A percentile compares a stretch with the other conserved stretches of the same genome.
These are phyloP conservation scores for Spongispora temasekensis DNA, from an alignment of 1,284 basidiomycete genomes.

Conservation along the genomic window DNA sequence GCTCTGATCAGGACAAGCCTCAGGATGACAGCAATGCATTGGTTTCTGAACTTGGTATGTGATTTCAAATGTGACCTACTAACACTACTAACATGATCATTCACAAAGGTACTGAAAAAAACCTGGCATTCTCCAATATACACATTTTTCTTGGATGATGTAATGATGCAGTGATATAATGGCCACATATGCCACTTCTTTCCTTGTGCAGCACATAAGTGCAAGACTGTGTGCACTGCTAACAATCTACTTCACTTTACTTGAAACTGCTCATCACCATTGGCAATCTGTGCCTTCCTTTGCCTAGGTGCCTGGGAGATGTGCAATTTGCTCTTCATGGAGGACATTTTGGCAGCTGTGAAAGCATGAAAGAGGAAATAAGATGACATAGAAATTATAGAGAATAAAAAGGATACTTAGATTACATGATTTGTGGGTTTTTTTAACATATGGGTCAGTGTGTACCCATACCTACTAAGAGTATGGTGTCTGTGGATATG, in stretches of 20 bases:
- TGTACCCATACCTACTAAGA: too few species aligned
- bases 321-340: background rate
- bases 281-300: background rate
- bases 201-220: background rate
- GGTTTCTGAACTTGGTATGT: too few species aligned
- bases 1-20: too few species aligned
- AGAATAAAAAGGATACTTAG: background rate
- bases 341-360: background rate
- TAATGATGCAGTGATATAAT: background rate
- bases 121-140: background rate
- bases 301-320: background rate
- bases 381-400: background rate
- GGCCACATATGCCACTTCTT: background rate
- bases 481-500: too few species aligned
- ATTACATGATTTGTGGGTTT: background rate
- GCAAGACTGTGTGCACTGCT: background rate
- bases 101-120: background rate
- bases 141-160: background rate
- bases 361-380: background rate
- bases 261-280: background rate
- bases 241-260: background rate
- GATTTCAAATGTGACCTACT: too few species aligned
- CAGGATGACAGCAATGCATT: too few species aligned
- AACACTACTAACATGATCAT: background rate
- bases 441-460: too few species aligned